Evolutionary conservation across 2,329 filamentous ascomycete genomes (phyloP), one percentile per base, ranked within the genome.

Genomic region (Alternaria sp.): DNA sequence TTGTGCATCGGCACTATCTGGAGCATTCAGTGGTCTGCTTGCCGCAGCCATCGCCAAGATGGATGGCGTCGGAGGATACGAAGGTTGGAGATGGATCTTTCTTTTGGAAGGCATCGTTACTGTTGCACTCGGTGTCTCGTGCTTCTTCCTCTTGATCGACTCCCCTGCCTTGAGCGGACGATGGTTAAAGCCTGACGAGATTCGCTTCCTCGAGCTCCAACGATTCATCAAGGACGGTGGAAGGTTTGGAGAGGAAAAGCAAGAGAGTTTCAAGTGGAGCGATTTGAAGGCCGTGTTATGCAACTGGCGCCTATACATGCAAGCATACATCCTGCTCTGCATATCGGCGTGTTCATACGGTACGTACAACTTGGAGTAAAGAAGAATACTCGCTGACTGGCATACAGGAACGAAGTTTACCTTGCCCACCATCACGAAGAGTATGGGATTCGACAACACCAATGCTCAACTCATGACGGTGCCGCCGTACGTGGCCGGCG

Each of bases 1-100:
- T 61, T 79, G 74, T 32, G 80, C 78, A 3, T 78, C 73, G 25
- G 72, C 77, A 9, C 63, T 80, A 1, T 78, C 79, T 4, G 78
- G 76, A 10, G 78, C 74, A 4, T 81, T 83, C 53, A 78, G 74
- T 22, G 81, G 82, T 14, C 72, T 83, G 7, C 71, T 82, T 3
- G 79, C 78, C 2, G 79, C 75, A 4, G 79, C 71, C 4, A 75
- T 79, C 12, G 74, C 71, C 4, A 73, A 74, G 16, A 74, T 83
- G 60, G 74, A 81, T 22, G 79, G 79, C 5, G 69, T 74, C 0
- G 74, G 75, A 11, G 81, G 81, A 5, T 67, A 83, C 4, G 71
- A 74, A 28, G 78, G 77, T 0, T 84, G 82, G 79, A 68, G 78
- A 51, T 82, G 80, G 79, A 74, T 82, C 6, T 83, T 82, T 56